Conservation (phyloP, 352 stramenopile species). For the Pythium sukuiense region DNA sequence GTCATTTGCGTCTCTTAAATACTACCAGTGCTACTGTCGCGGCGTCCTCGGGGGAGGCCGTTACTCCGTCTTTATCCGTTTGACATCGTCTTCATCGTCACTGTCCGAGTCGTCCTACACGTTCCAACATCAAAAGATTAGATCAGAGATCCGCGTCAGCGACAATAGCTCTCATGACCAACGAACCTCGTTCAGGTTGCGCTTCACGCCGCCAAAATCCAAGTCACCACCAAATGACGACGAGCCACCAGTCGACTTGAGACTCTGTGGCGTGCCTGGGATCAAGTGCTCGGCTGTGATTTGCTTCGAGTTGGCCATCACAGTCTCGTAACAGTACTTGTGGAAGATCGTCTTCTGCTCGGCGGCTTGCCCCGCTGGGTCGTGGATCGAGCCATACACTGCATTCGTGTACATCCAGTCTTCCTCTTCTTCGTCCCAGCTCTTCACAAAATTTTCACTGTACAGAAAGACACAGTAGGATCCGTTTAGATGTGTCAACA, state of each 20-base stretch:
- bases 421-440: constrained; percentile 88
- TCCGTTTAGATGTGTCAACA: not conserved
- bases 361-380: constrained; percentile 35
- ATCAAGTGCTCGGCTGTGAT: constrained; percentile 77
- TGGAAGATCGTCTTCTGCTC: constrained; percentile 84
- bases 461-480: constrained; percentile 1
- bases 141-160: not conserved
- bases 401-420: constrained; percentile 91
- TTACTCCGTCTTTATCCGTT: constrained; percentile 63
- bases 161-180: not conserved
- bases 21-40: constrained; percentile 17
- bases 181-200: constrained; percentile 44
- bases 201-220: constrained; percentile 45
- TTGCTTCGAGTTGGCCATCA: constrained; percentile 80
- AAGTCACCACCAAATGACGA: constrained; percentile 20
- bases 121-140: constrained; percentile 1
- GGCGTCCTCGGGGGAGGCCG: not conserved
- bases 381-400: constrained; percentile 72
- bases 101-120: constrained; percentile 46
- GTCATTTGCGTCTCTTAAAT: constrained; percentile 29
- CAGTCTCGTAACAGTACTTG: constrained; percentile 89
- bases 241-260: constrained; percentile 32
- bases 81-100: constrained; percentile 73
- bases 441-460: constrained; percentile 78
- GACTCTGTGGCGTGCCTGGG: constrained; percentile 39